Conservation (phyloP, 2,329 filamentous ascomycete genomes). For the Curvularia hawaiiensis region DNA sequence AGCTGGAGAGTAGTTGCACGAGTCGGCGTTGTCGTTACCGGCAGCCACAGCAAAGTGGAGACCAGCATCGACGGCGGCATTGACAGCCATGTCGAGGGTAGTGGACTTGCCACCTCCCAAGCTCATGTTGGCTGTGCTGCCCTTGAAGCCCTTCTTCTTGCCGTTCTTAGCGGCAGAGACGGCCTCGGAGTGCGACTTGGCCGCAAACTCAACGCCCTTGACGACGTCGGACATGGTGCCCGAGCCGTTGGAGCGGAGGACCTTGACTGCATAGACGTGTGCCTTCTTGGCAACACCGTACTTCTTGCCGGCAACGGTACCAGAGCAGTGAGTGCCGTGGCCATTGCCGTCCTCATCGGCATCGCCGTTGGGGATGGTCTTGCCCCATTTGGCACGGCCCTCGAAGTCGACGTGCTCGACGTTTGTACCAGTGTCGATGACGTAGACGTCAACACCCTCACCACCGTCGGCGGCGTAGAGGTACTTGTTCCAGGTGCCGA, state of each 20-base stretch:
- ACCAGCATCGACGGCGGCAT: slow-evolving; percentile 88
- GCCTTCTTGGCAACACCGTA: slow-evolving; percentile 99
- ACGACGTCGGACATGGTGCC: slow-evolving; percentile 99
- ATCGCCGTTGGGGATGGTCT: slow-evolving; percentile 88
- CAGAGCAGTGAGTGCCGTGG: slow-evolving; percentile 98
- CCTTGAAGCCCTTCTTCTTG: slow-evolving; percentile 97
- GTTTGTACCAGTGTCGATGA: slow-evolving; percentile 98
- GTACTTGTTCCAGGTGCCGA: slow-evolving; percentile 98
- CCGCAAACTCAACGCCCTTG: slow-evolving; percentile 96
- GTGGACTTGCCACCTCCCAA: slow-evolving; percentile 96
- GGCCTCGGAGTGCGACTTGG: slow-evolving; percentile 76
- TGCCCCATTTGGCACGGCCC: slow-evolving; percentile 93
- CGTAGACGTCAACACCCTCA: slow-evolving; percentile 97
- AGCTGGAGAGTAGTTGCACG: slow-evolving; percentile 98
- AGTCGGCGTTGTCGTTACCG: slow-evolving; percentile 98
- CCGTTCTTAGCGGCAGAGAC: slow-evolving; percentile 80
- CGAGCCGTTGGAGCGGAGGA: slow-evolving; percentile 94
- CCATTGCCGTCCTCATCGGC: slow-evolving; percentile 93
- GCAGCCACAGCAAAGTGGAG: slow-evolving; percentile 98
- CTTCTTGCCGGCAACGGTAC: slow-evolving; percentile 96
- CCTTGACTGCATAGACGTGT: slow-evolving; percentile 95
- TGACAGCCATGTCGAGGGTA: slow-evolving; percentile 88
- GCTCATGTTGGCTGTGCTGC: slow-evolving; percentile 98
- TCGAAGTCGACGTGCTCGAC: slow-evolving; percentile 94
- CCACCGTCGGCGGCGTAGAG: slow-evolving; percentile 87